phyloP scores from a whole-genome alignment of 2,329 filamentous ascomycete species.

The Paradendryphiella salina region DNA sequence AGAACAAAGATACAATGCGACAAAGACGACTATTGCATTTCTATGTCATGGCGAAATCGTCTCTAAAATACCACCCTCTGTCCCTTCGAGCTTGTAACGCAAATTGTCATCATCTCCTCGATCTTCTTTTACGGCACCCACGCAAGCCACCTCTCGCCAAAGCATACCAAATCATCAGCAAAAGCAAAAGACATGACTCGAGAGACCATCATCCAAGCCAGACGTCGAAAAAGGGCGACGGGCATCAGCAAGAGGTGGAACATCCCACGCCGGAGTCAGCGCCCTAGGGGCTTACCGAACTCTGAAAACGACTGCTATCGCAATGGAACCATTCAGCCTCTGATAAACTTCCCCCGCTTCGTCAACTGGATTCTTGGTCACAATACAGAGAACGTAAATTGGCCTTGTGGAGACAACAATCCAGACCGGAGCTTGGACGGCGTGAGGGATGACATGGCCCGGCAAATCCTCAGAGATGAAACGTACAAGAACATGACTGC shows the following conservation, averaged over 20 bases:
- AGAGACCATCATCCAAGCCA: too few relatives aligned
- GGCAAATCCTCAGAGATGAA: background rate
- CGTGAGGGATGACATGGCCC: background rate
- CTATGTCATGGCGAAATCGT: too few relatives aligned
- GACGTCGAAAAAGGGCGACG: too few relatives aligned
- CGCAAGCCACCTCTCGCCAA: too few relatives aligned
- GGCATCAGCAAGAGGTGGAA: background rate
- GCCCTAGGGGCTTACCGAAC: slow-evolving; percentile 5
- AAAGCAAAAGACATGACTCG: too few relatives aligned
- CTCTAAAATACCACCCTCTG: too few relatives aligned
- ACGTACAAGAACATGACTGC: background rate
- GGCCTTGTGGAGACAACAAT: slow-evolving; percentile 3
- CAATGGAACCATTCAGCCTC: slow-evolving; percentile 7
- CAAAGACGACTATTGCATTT: too few relatives aligned
- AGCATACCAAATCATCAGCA: too few relatives aligned
- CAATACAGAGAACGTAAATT: background rate
- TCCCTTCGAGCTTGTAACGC: too few relatives aligned
- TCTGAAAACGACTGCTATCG: slow-evolving; percentile 4
- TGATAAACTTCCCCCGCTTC: slow-evolving; percentile 11
- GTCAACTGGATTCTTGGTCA: slow-evolving; percentile 12
- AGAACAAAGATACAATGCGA: too few relatives aligned
- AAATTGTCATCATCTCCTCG: too few relatives aligned
- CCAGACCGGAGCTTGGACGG: background rate
- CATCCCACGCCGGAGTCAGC: background rate
- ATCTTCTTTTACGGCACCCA: too few relatives aligned